Evolutionary conservation across 345 rosid genomes (phyloP).

Genomic region (Excoecaria cochinchinensis): DNA sequence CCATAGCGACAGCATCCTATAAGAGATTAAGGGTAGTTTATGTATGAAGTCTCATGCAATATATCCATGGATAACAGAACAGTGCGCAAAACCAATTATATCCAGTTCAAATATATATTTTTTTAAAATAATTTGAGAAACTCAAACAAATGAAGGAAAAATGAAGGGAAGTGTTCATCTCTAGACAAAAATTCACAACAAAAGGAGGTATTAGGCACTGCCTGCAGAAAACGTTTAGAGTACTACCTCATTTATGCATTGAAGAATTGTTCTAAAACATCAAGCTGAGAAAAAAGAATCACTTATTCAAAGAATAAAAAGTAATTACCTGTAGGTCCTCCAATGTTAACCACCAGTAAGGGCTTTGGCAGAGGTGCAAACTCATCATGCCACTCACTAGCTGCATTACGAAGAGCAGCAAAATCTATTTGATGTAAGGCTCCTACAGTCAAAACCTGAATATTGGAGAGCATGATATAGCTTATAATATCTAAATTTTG

Average conservation of each 20-base stretch:
- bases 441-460: conserved; percentile 84
- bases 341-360: conserved; percentile 82
- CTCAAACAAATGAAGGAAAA: not conserved
- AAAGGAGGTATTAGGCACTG: not conserved
- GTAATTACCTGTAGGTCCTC: conserved; percentile 79
- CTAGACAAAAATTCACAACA: not conserved
- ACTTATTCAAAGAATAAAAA: conserved; percentile 12
- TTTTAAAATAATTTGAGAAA: not conserved
- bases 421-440: conserved; percentile 88
- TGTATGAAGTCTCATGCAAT: conserved; percentile 6
- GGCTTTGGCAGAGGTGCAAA: conserved; percentile 91
- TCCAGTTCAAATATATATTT: not conserved
- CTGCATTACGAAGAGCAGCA: conserved; percentile 81
- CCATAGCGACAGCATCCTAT: conserved; percentile 86
- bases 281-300: not conserved
- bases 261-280: not conserved
- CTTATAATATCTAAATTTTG: conserved; percentile 3
- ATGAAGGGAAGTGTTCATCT: not conserved
- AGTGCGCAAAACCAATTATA: not conserved
- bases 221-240: not conserved
- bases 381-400: conserved; percentile 87
- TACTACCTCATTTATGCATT: not conserved
- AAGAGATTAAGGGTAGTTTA: conserved; percentile 11
- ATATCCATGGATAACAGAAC: conserved; percentile 6
- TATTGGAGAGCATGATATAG: conserved; percentile 14